Base-by-base conservation (phyloP, 352 stramenopile genomes). In the Globisporangium emineosum region DNA sequence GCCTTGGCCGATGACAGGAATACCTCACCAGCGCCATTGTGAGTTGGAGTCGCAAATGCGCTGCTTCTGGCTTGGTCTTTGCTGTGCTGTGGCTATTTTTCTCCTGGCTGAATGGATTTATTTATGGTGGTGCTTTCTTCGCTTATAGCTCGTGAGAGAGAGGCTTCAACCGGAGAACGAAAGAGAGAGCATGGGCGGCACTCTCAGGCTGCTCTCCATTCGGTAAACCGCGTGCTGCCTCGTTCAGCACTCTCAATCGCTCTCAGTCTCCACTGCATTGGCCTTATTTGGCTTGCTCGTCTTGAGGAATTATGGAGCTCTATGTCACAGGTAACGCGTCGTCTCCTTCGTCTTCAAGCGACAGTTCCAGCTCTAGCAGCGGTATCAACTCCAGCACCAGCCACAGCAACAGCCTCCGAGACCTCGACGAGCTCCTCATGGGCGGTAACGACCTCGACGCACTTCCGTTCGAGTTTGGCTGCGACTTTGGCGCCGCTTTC, bases 381-480 rank as follows among this genome's bases (percentile, higher is more conserved):
- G 15, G 40, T 21, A 21, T 47, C 40, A 58, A 33, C 32, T 29
- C 25, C 27, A 65, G 33, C 12, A 30, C 50, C 10, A 59, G 19
- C 19, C 33, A 53, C 17, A 61, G 29, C 52, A 66, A 30, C 55
- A 60, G 53, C 25, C 65, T 76, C 30, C 67, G 72, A 15, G 73
- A 76, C 43, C 65, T 80, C 19, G 73, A 80, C 43, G 73, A 80
- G 51, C 51, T 80, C 17, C 57, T 80, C 52, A 65, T 80, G 57
- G 65, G 70, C 17, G 50, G 64, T 21, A 68, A 63, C 19, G 64
- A 75, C 21, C 62, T 77, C 13, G 70, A 78, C 35, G 56, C 70
- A 30, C 68, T 80, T 27, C 70, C 70, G 43, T 77, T 80, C 51
- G 73, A 80, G 59, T 73, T 80, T 58, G 63, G 70, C 13, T 80